Percentiles rank a stretch among this genome's conserved stretches.
Evolutionary conservation across 2,329 filamentous ascomycete species (phyloP).

Genomic region (Trichoderma breve): DNA sequence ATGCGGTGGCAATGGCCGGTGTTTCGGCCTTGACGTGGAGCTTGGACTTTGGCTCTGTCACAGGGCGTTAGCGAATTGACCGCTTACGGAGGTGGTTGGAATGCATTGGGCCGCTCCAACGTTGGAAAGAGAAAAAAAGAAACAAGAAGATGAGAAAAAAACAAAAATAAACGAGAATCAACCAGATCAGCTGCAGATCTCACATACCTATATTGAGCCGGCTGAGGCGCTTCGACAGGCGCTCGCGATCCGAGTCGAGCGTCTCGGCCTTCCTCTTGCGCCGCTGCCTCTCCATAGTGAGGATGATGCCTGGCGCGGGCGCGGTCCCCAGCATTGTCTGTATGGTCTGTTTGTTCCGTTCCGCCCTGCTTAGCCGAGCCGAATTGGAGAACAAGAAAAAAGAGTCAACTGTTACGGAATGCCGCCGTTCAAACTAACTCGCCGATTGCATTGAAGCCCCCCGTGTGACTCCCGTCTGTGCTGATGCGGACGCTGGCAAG

Average conservation of each 20-base stretch:
- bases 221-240: constrained; percentile 80
- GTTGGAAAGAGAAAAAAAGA: not conserved
- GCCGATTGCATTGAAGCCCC: not conserved
- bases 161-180: not conserved
- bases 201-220: constrained; percentile 72
- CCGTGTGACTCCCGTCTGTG: not conserved
- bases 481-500: constrained; percentile 11
- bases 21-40: constrained; percentile 65
- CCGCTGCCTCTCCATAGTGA: constrained; percentile 17
- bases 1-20: constrained; percentile 28
- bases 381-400: not conserved
- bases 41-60: constrained; percentile 59
- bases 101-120: not conserved
- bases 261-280: constrained; percentile 61
- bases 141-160: not conserved
- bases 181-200: constrained; percentile 20
- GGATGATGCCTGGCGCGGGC: constrained; percentile 17
- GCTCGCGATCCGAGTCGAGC: constrained; percentile 69
- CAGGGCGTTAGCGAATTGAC: constrained; percentile 19
- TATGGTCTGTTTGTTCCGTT: not conserved
- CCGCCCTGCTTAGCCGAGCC: not conserved
- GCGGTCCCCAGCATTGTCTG: constrained; percentile 21
- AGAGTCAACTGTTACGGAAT: not conserved
- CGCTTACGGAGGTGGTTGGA: not conserved
- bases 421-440: not conserved